Base-by-base conservation (phyloP, 2,329 filamentous ascomycete genomes). In the Cercospora sp. region DNA sequence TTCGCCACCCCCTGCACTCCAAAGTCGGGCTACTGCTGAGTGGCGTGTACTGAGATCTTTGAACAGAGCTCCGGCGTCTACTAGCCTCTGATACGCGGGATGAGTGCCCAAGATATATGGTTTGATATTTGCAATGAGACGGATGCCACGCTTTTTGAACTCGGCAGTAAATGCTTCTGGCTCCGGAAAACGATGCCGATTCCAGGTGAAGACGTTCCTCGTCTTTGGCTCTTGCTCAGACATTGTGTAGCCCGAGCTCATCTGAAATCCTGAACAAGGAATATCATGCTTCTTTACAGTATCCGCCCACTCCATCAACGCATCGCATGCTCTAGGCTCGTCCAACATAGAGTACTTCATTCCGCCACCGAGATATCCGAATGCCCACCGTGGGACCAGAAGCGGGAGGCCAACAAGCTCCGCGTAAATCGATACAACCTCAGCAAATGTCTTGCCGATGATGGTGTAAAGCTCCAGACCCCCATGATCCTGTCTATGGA, bases 201-300 rank as follows among this genome's bases (percentile, higher is more conserved):
- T 92, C 90, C 90, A 93, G 0, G 88, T 89, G 73, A 87, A 90
- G 3, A 91, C 89, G 68, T 90, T 91, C 65, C 90, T 82, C 0
- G 89, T 90, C 78, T 91, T 91, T 1, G 90, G 90, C 65, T 87
- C 85, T 0, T 81, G 82, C 72, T 90, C 88, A 0, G 89, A 85
- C 3, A 92, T 86, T 0, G 89, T 91, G 75, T 92, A 92, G 0
- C 90, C 90, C 0, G 88, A 90, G 26, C 86, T 89, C 89, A 91
- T 89, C 75, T 91, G 89, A 75, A 90, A 89, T 0, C 87, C 89
- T 0, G 89, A 91, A 73, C 89, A 90, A 2, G 89, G 89, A 60
- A 91, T 91, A 30, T 87, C 89, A 69, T 91, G 81, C 72, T 87
- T 80, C 75, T 87, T 86, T 71, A 90, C 81, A 75, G 89, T 88